These are phyloP conservation scores for Cyclocybe cylindracea DNA, from an alignment of 768 basidiomycete genomes.

Conservation along the genomic window DNA sequence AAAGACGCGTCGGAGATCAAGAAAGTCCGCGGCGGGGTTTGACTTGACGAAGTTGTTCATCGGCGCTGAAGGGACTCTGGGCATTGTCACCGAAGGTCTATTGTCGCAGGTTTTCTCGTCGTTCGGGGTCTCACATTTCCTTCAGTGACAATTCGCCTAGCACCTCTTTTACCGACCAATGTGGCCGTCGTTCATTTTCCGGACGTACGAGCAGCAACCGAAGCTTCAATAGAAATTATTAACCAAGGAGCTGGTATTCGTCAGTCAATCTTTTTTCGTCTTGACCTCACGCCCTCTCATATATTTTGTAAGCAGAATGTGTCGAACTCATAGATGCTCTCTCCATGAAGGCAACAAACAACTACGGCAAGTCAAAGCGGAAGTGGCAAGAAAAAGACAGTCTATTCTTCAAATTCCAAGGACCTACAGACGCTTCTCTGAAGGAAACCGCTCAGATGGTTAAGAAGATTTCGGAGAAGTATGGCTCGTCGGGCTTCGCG, in stretches of 20 bases:
- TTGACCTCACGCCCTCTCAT: no score
- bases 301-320: conserved; percentile 52
- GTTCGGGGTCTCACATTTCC: neutral
- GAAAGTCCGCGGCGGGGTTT: conserved; percentile 87
- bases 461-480: conserved; percentile 54
- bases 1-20: conserved; percentile 74
- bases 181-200: conserved; percentile 85
- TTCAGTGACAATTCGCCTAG: conserved; percentile 76
- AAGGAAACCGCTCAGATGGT: conserved; percentile 59
- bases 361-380: conserved; percentile 48
- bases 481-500: conserved; percentile 69
- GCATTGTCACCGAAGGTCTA: conserved; percentile 83
- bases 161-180: conserved; percentile 78
- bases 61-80: conserved; percentile 77
- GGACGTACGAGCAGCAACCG: conserved; percentile 67
- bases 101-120: neutral
- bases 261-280: conserved; percentile 33
- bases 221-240: conserved; percentile 71
- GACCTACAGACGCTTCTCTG: conserved; percentile 56
- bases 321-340: conserved; percentile 77
- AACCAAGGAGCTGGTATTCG: conserved; percentile 75
- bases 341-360: conserved; percentile 64
- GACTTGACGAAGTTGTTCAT: conserved; percentile 85
- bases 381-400: conserved; percentile 66
- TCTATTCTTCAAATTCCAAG: conserved; percentile 89